A percentile compares a stretch with the other conserved stretches of the same genome.
phyloP scores from a whole-genome alignment of 176 grass and related monocot genomes.

The Miscanthus lutarioriparius region DNA sequence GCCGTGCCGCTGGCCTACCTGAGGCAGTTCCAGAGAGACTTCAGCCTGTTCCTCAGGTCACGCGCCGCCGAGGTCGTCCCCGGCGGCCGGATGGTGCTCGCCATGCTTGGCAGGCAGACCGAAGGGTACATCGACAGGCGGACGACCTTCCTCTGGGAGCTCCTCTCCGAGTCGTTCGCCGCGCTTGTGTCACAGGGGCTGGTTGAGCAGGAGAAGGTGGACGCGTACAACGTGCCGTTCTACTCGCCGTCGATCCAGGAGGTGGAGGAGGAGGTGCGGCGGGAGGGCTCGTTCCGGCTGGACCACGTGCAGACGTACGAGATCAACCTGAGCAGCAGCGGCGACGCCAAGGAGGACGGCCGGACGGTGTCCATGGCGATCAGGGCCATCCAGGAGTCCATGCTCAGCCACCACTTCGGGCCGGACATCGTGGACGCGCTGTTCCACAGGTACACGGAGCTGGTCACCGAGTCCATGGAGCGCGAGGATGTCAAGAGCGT shows the following conservation, averaged over 20 bases:
- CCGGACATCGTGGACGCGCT: constrained; percentile 62
- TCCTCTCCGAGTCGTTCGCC: constrained; percentile 77
- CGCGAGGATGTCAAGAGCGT: constrained; percentile 75
- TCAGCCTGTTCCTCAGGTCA: constrained; percentile 71
- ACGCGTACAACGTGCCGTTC: constrained; percentile 90
- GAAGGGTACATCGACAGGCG: constrained; percentile 48
- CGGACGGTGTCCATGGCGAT: constrained; percentile 73
- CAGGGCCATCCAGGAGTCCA: constrained; percentile 90
- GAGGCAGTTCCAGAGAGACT: constrained; percentile 88
- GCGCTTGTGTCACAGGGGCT: constrained; percentile 56
- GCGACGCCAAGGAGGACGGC: constrained; percentile 80
- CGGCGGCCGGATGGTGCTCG: constrained; percentile 74
- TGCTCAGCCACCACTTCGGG: constrained; percentile 93
- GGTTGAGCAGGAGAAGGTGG: constrained; percentile 73
- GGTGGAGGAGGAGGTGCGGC: constrained; percentile 68
- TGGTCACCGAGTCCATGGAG: constrained; percentile 75
- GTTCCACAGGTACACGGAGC: constrained; percentile 63
- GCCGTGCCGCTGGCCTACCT: constrained; percentile 58
- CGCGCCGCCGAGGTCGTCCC: constrained; percentile 67
- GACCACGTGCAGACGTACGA: constrained; percentile 78
- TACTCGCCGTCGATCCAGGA: constrained; percentile 76
- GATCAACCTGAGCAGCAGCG: constrained; percentile 73
- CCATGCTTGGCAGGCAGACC: constrained; percentile 77
- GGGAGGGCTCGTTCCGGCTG: constrained; percentile 79
- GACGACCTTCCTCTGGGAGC: constrained; percentile 76